Conservation (phyloP, 148 eudicot species). For the Fagopyrum esculentum region DNA sequence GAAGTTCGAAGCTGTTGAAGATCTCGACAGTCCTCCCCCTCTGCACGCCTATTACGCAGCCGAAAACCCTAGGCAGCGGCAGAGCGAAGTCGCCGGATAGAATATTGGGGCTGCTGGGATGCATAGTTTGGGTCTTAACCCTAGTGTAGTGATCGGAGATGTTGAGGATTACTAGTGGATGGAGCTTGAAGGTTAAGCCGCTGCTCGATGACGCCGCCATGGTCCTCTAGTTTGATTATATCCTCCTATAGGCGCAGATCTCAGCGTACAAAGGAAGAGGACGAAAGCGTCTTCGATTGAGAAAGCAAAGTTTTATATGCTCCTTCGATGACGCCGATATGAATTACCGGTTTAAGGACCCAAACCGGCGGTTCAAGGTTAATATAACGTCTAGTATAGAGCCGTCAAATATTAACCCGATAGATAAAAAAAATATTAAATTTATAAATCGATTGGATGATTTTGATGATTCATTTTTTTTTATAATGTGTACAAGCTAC, state of each 20-base stretch:
- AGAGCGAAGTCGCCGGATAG: conserved; percentile 14
- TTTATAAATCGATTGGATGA: no score
- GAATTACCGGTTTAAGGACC: no score
- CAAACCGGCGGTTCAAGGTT: no score
- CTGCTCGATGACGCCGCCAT: conserved; percentile 89
- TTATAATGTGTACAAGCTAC: no score
- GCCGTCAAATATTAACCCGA: no score
- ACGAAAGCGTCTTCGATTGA: no score
- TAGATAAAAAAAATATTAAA: no score
- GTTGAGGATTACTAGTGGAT: conserved; percentile 83
- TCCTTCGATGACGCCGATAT: not conserved
- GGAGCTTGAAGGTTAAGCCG: conserved; percentile 92
- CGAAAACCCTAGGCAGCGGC: conserved; percentile 51
- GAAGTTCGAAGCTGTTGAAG: conserved; percentile 85
- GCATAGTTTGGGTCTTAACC: conserved; percentile 58
- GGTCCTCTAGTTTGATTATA: not conserved
- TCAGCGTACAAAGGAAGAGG: not conserved
- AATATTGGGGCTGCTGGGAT: conserved; percentile 13
- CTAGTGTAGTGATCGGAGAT: conserved; percentile 80
- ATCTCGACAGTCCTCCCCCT: conserved; percentile 90
- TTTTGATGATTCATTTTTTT: no score
- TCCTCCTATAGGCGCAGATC: conserved; percentile 1
- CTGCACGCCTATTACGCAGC: conserved; percentile 83
- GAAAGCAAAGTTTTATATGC: not conserved
- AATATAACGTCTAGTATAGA: no score